Percentiles rank a stretch among this genome's conserved stretches.
Conservation (phyloP, 495 filamentous ascomycete genomes). For the Podospora sp. region DNA sequence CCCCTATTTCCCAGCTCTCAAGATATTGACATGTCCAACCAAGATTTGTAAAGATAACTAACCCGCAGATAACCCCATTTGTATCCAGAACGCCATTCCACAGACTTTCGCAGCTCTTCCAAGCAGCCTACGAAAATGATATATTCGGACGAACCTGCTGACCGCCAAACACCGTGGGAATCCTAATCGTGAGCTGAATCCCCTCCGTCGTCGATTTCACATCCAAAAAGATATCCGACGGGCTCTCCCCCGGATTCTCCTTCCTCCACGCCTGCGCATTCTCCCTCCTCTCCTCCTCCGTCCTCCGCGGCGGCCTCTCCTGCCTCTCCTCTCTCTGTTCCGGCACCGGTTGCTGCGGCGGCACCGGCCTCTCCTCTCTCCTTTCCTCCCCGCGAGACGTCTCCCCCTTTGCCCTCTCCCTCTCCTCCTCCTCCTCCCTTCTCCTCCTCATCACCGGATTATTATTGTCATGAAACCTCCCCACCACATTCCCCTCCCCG, state of each 20-base stretch:
- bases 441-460: slow-evolving; percentile 34
- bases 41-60: background rate
- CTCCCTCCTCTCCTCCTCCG: slow-evolving; percentile 38
- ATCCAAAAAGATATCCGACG: slow-evolving; percentile 55
- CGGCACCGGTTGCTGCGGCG: slow-evolving; percentile 10
- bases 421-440: slow-evolving; percentile 25
- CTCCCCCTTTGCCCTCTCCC: slow-evolving; percentile 6
- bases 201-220: slow-evolving; percentile 56
- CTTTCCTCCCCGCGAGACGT: background rate
- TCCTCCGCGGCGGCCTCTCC: slow-evolving; percentile 25
- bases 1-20: background rate
- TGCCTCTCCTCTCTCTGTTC: slow-evolving; percentile 18
- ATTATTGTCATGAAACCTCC: slow-evolving; percentile 48
- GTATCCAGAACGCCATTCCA: background rate
- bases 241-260: slow-evolving; percentile 44
- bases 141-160: slow-evolving; percentile 38
- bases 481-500: slow-evolving; percentile 44
- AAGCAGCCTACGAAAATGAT: slow-evolving; percentile 33
- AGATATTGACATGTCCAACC: background rate
- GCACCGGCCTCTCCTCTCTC: slow-evolving; percentile 5
- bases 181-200: slow-evolving; percentile 54
- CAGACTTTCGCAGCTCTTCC: no score
- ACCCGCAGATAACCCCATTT: background rate
- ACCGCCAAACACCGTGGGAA: slow-evolving; percentile 51
- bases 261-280: slow-evolving; percentile 45